Evolutionary conservation across 208 protist species (phyloP).

Genomic region (Spongospora subterranea): DNA sequence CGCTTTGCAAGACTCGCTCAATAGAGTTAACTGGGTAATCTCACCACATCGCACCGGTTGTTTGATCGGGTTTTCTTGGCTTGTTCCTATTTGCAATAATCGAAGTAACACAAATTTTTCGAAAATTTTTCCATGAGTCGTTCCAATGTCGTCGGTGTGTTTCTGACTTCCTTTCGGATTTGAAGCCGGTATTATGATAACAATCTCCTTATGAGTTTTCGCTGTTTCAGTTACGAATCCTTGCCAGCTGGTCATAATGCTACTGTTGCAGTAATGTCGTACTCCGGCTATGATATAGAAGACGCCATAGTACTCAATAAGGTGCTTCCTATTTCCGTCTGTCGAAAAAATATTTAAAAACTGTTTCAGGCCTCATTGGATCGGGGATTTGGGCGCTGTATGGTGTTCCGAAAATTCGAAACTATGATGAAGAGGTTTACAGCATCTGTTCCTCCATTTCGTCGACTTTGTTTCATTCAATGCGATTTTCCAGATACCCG

Average conservation of each 20-base stretch:
- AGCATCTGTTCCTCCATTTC: not conserved
- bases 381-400: constrained; percentile 65
- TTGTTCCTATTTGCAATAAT: not conserved
- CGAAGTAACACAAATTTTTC: no score
- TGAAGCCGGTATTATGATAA: not conserved
- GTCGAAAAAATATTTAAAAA: not conserved
- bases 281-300: constrained; percentile 99
- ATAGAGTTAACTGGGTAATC: constrained; percentile 87
- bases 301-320: constrained; percentile 99
- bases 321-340: not conserved
- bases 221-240: constrained; percentile 72
- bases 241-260: constrained; percentile 99
- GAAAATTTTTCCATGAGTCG: not conserved
- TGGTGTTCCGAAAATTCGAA: constrained; percentile 57
- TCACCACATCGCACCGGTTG: not conserved
- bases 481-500: constrained; percentile 67
- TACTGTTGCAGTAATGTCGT: constrained; percentile 98
- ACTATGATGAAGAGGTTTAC: constrained; percentile 49
- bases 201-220: not conserved
- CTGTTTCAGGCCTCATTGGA: constrained; percentile 62
- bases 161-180: not conserved
- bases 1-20: constrained; percentile 92
- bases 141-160: not conserved
- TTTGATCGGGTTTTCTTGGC: not conserved
- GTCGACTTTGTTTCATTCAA: not conserved